Evolutionary conservation across 202 grass and related monocot genomes (phyloP), one percentile per base, ranked within the genome.

Genomic region (Zizania palustris): DNA sequence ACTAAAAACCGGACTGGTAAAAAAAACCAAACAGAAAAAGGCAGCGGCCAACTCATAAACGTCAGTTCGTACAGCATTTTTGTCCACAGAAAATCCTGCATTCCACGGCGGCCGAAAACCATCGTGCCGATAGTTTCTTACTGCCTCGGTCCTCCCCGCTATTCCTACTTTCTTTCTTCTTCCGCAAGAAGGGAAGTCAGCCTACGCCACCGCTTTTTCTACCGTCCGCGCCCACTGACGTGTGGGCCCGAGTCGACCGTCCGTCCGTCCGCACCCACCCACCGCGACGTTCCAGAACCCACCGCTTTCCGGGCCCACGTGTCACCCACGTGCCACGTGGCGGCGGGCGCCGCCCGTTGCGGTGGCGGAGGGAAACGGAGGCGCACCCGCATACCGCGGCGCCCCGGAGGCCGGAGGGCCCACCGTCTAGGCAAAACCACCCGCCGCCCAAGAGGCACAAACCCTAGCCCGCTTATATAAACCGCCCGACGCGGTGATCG

Each of bases 251-350:
- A 78, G 80, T 36, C 83, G 56, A 43, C 87, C n/a, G 80, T 55
- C 79, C 66, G 56, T 48, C 87, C n/a, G 80, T 55, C 79, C 66
- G 57, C 63, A 21, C 35, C 80, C 51, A 74, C 65, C 53, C 16
- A 85, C 53, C 56, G 15, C 43, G 1, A 36, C 69, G 81, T 76
- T 85, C 87, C 71, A 54, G 75, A 92, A 83, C 19, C 73, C 64
- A 38, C 53, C 82, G 39, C 11, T 16, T 4, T 20, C 18, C 21
- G 1, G 4, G 6, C 63, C 77, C 75, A 41, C 75, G 9, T 35
- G 53, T 76, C 79, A 81, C 12, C 16, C 42, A 65, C 55, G 61
- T 33, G 60, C 7, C 5, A 5, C 60, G 4, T 13, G 45, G 6
- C 3, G n/a, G 51, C 51, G 51, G 51, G 5, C 6, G 33, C 45